Evolutionary conservation across 768 basidiomycete species (phyloP), one percentile per base, ranked within the genome.

Genomic region (Tremella mesenterica): DNA sequence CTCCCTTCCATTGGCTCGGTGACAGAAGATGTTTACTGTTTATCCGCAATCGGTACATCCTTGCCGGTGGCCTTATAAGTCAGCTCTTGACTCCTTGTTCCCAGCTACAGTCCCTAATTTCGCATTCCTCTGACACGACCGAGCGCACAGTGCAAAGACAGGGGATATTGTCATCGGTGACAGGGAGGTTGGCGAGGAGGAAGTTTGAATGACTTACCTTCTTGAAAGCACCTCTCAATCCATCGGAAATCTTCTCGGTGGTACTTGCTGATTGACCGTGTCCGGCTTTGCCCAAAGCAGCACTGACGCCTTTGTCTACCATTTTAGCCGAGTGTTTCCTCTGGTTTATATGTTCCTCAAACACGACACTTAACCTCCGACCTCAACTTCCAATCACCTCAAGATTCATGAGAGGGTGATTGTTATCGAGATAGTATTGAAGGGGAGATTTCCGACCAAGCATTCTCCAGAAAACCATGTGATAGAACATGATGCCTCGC

Each of bases 221-320:
- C 53, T 65, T 62, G 60, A 65, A 62, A 13, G 30, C 60, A 18
- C 48, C 27, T 10, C 64, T 48, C 48, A 65, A 39, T 4, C 64
- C 64, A 44, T 65, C 64, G 21, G 60, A 61, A 56, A 65, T 65
- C 58, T 65, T 65, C 61, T 65, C 64, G 29, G 64, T 65, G 20
- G 64, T 65, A 16, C 33, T 16, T 1, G 31, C 53, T 23, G 33
- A 44, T 47, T 64, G 63, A 13, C 44, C 43, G 51, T 64, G 60
- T 10, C 63, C 63, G 20, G 51, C 44, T 44, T 57, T 51, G 26
- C 36, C 52, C 18, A 60, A 52, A 2, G 46, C 10, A 2, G 20
- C 20, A 20, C 52, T 54, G 50, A 64, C 52, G 44, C 63, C 63
- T 44, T 58, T 60, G 54, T 60, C 58, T 60, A 48, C 23, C 38